Conservation (phyloP, 1,284 basidiomycete species). For the Tilletiopsis washingtonensis region DNA sequence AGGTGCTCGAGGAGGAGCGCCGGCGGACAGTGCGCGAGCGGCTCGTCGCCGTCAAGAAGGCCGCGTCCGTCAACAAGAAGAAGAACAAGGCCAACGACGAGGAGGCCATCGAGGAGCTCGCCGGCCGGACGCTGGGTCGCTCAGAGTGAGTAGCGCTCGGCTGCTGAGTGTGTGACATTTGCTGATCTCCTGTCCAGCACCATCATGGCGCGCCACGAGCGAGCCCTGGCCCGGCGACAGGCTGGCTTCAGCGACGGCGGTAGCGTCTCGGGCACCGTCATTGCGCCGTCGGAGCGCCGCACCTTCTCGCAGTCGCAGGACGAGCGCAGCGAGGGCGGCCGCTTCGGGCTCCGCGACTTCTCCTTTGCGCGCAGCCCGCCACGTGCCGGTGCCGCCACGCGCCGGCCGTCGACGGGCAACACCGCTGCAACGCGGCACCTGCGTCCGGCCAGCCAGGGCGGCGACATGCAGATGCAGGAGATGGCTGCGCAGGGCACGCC, state of each 20-base stretch:
- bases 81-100: not conserved
- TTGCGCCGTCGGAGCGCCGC: not conserved
- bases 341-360: too few species aligned
- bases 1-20: conserved; percentile 35
- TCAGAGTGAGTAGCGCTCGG: too few species aligned
- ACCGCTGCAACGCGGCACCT: too few species aligned
- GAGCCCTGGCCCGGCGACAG: not conserved
- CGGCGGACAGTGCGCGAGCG: conserved; percentile 18
- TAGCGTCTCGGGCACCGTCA: not conserved
- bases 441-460: too few species aligned
- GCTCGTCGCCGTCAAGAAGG: conserved; percentile 13
- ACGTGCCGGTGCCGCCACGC: too few species aligned
- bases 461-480: too few species aligned
- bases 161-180: too few species aligned
- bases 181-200: not conserved
- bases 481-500: too few species aligned
- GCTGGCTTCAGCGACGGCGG: too few species aligned
- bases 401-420: too few species aligned
- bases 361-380: too few species aligned
- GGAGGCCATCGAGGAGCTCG: not conserved
- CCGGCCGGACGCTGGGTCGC: not conserved
- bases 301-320: not conserved
- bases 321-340: too few species aligned
- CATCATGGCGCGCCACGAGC: not conserved
- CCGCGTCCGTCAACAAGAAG: conserved; percentile 3